Percentiles rank a stretch among this genome's conserved stretches.
phyloP scores from a whole-genome alignment of 1,284 basidiomycete species.

The Ceratobasidium sp. region DNA sequence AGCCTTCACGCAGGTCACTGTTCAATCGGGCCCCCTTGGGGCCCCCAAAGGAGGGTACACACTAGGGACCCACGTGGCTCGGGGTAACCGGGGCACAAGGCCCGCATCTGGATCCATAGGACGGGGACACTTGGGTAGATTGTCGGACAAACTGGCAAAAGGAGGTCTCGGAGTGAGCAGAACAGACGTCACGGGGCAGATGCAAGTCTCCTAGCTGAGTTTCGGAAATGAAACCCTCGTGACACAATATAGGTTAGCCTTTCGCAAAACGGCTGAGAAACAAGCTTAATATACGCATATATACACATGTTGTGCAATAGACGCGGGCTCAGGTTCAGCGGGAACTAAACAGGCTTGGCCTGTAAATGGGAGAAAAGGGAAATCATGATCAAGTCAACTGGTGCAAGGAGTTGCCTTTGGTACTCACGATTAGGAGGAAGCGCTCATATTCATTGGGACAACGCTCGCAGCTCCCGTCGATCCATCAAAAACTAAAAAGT shows the following conservation, averaged over 20 bases:
- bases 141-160: slow-evolving; percentile 31
- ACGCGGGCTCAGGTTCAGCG: neutral
- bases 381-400: slow-evolving; percentile 11
- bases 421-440: slow-evolving; percentile 29
- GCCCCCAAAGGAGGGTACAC: neutral
- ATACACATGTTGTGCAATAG: neutral
- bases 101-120: neutral
- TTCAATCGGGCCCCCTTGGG: slow-evolving; percentile 9
- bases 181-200: slow-evolving; percentile 29
- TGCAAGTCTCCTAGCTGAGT: neutral
- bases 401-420: neutral
- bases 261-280: neutral
- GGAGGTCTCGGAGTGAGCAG: neutral
- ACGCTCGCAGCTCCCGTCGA: slow-evolving; percentile 80
- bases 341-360: neutral
- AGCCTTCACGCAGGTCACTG: slow-evolving; percentile 4
- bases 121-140: slow-evolving; percentile 29
- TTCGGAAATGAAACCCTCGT: neutral
- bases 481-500: slow-evolving; percentile 92
- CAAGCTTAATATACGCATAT: slow-evolving; percentile 8
- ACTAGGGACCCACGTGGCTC: slow-evolving; percentile 20
- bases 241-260: neutral
- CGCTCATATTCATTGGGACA: slow-evolving; percentile 36
- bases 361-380: neutral
- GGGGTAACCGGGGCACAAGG: slow-evolving; percentile 12